These are phyloP conservation scores for Scenedesmus sp. DNA, from an alignment of 163 green algal species.

Conservation along the genomic window DNA sequence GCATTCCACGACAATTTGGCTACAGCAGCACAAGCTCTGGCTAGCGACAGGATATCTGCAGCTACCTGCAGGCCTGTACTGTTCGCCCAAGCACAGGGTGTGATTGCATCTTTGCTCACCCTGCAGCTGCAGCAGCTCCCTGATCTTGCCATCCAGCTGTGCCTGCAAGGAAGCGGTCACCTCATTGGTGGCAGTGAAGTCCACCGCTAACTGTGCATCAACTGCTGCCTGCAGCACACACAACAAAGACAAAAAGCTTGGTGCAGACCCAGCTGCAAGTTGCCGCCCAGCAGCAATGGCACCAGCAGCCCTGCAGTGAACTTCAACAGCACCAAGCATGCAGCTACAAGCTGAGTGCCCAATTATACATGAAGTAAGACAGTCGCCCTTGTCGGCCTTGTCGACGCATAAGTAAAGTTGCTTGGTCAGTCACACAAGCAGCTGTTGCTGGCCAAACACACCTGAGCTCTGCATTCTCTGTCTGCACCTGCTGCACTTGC, in stretches of 20 bases:
- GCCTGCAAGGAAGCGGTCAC: not conserved
- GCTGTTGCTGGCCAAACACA: not conserved
- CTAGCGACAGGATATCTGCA: no score
- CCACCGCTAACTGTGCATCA: not conserved
- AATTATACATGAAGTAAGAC: no score
- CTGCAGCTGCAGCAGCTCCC: conserved; percentile 25
- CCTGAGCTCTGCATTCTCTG: conserved; percentile 36
- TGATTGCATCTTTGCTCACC: not conserved
- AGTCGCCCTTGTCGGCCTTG: no score
- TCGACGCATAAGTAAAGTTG: not conserved
- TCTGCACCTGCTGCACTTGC: conserved; percentile 21
- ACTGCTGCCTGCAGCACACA: not conserved
- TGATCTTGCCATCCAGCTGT: conserved; percentile 24
- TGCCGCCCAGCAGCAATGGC: no score
- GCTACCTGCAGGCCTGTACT: no score
- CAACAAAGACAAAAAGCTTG: not conserved
- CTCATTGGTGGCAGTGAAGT: not conserved
- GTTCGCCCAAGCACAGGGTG: no score
- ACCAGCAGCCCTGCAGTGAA: not conserved
- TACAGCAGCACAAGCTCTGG: no score
- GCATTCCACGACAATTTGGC: no score
- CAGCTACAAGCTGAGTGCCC: not conserved
- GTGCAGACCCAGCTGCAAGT: no score
- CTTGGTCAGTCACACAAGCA: not conserved
- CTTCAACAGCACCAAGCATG: no score